These are phyloP conservation scores for Nicotiana tomentosiformis DNA, from an alignment of 257 asterid species.

Conservation along the genomic window DNA sequence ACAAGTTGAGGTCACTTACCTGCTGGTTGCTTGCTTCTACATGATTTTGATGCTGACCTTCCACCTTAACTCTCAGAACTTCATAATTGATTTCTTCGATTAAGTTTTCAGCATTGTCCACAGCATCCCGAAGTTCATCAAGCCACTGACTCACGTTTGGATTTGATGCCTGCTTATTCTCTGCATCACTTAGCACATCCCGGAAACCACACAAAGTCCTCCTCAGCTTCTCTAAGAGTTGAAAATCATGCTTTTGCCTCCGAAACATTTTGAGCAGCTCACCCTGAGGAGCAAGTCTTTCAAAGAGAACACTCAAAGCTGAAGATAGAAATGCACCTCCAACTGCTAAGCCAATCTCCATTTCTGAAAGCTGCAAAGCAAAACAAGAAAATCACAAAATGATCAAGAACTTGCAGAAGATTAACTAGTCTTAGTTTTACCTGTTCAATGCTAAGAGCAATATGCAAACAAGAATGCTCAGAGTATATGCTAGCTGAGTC, in stretches of 20 bases:
- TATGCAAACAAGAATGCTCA: too few relatives aligned
- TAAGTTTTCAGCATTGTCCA: neutral
- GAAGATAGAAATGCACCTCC: slow-evolving; percentile 12
- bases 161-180: neutral
- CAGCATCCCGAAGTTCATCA: neutral
- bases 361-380: too few relatives aligned
- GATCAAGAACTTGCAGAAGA: too few relatives aligned
- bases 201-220: neutral
- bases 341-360: neutral
- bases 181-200: neutral
- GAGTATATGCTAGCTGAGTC: too few relatives aligned
- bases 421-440: too few relatives aligned
- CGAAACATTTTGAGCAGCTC: neutral
- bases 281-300: neutral
- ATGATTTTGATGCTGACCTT: neutral
- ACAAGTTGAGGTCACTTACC: too few relatives aligned
- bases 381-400: too few relatives aligned
- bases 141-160: neutral
- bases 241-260: neutral
- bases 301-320: neutral
- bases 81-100: neutral
- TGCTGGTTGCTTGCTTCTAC: neutral
- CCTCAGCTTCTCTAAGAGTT: neutral
- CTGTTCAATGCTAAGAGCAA: too few relatives aligned
- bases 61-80: neutral